A percentile compares a stretch with the other conserved stretches of the same genome.
Evolutionary conservation across 192 early-diverging fungal genomes (phyloP).

Genomic region (Hyaloraphidium curvatum): DNA sequence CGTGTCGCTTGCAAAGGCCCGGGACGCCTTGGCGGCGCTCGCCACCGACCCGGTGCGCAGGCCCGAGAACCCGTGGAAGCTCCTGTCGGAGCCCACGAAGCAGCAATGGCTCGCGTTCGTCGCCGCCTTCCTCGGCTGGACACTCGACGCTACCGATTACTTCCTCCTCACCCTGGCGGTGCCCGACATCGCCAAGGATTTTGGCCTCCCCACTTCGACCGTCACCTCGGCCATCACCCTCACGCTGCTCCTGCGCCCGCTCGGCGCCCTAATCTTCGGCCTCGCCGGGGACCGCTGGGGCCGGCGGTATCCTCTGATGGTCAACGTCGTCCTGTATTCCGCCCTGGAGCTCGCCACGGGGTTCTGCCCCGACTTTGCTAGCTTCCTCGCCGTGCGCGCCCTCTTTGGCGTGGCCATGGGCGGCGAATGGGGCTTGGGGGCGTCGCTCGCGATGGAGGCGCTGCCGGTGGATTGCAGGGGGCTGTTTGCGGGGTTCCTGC

Average conservation of each 20-base stretch:
- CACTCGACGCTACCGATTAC: constrained; percentile 50
- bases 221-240: constrained; percentile 45
- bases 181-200: constrained; percentile 31
- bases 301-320: constrained; percentile 44
- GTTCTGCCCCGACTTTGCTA: constrained; percentile 34
- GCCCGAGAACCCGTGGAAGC: constrained; percentile 8
- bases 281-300: constrained; percentile 43
- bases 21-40: background rate
- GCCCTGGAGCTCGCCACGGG: constrained; percentile 41
- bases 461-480: constrained; percentile 45
- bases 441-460: constrained; percentile 49
- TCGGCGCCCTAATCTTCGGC: constrained; percentile 57
- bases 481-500: constrained; percentile 54
- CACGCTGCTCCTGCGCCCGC: constrained; percentile 44
- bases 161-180: constrained; percentile 37
- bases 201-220: constrained; percentile 26
- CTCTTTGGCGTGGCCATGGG: constrained; percentile 53
- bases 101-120: background rate
- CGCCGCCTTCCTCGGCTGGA: constrained; percentile 46
- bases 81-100: background rate
- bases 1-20: background rate
- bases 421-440: constrained; percentile 52
- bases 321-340: constrained; percentile 38
- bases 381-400: constrained; percentile 37
- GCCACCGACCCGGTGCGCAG: constrained; percentile 5